Evolutionary conservation across 352 stramenopile genomes (phyloP).

Genomic region (Blastocystis sp.): DNA sequence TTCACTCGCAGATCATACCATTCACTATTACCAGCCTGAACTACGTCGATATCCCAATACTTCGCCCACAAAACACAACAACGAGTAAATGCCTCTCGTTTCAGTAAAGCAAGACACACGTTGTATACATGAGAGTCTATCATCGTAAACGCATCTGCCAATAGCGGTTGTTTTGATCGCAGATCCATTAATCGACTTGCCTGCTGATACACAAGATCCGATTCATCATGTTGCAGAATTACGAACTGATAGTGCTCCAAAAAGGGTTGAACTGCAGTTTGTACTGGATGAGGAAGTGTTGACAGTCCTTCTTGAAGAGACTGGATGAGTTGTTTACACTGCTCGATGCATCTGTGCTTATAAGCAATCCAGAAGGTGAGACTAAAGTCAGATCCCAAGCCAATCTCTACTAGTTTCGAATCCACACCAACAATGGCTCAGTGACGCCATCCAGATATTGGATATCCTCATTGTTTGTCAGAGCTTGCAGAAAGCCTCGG

Average conservation of each 20-base stretch:
- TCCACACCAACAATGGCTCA: neutral
- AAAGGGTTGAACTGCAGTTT: neutral
- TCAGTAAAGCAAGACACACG: neutral
- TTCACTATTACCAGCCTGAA: neutral
- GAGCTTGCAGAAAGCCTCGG: neutral
- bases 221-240: neutral
- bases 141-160: neutral
- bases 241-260: neutral
- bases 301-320: neutral
- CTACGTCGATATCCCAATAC: neutral
- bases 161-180: neutral
- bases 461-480: neutral
- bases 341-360: neutral
- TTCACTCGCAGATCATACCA: neutral
- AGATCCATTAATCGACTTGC: neutral
- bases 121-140: slow-evolving; percentile 5
- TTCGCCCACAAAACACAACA: slow-evolving; percentile 38
- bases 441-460: neutral
- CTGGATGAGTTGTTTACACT: neutral
- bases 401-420: neutral
- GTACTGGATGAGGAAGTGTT: neutral
- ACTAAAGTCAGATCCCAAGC: neutral
- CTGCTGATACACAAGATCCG: neutral
- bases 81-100: neutral
- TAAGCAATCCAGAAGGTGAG: neutral